Evolutionary conservation across 164 flowering plant genomes (phyloP), one percentile per base, ranked within the genome.

Genomic region (Nymphaea colorata): DNA sequence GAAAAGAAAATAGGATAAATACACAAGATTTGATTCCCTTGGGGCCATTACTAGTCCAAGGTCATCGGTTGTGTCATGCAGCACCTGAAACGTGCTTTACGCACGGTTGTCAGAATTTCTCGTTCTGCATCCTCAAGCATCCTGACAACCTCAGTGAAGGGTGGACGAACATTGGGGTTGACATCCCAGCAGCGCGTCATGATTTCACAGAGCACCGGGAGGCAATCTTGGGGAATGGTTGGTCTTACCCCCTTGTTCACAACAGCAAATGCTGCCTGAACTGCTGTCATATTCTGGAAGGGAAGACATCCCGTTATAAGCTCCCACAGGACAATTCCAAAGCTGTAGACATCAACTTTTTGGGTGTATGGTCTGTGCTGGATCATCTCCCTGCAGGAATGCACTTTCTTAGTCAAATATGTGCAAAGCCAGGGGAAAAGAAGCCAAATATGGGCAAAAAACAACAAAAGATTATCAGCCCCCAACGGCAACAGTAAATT

Each of bases 181-280:
- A 83, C 76, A 71, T 92, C 96, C 98, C 98, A 92, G 83, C 98
- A 92, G 41, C 85, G 82, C 4, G 87, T 86, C 98, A 91, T 89
- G 72, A 89, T 89, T 77, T 87, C 92, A n/a, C 81, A 71, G 0
- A 92, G 87, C 7, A 80, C 82, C 43, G 94, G 98, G 8, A 89
- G 80, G 76, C 94, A 89, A 66, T 89, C 96, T 41, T 59, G 67
- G 7, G 98, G 96, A 18, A 89, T 78, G 59, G 75, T 72, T 7
- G 98, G 96, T 41, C 97, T 77, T 3, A 84, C 88, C 6, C 89
- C 87, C 73, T 80, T 87, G 86, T 89, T 91, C 17, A 92, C 98
- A 5, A 92, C 98, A 5, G 96, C 94, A 78, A 90, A 92, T 16
- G 98, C 98, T 17, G 94, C 98, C 79, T 92, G 98, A 63, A 92